A percentile compares a stretch with the other conserved stretches of the same genome.
Conservation (phyloP, 176 grass and related monocot genomes). For the Triticum aestivum region DNA sequence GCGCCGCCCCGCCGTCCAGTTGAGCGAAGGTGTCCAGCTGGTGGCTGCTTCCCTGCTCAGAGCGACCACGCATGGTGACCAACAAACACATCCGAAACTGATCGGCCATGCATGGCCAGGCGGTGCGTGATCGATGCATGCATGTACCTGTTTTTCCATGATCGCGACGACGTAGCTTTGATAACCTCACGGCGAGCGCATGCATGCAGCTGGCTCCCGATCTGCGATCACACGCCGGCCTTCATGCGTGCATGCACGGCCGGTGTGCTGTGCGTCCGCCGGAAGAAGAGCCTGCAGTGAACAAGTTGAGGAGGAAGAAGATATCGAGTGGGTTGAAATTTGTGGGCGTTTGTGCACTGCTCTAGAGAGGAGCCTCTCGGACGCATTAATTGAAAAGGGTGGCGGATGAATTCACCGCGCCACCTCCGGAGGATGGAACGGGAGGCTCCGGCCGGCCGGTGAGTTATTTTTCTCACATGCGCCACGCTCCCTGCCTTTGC, state of each 20-base stretch:
- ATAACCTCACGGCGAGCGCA: slow-evolving; percentile 42
- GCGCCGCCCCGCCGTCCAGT: slow-evolving; percentile 21
- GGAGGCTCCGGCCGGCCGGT: slow-evolving; percentile 44
- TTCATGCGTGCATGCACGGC: not conserved
- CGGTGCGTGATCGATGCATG: not conserved
- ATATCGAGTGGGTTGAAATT: not conserved
- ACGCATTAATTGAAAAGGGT: slow-evolving; percentile 24
- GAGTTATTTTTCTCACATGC: slow-evolving; percentile 88
- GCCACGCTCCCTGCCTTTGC: slow-evolving; percentile 48
- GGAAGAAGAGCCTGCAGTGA: not conserved
- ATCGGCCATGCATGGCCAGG: not conserved
- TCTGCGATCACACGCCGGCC: slow-evolving; percentile 18
- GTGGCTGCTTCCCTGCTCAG: not conserved
- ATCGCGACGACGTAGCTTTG: slow-evolving; percentile 6
- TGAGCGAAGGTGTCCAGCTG: slow-evolving; percentile 38
- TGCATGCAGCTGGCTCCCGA: not conserved
- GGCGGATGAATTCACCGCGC: slow-evolving; percentile 51
- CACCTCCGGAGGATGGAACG: not conserved
- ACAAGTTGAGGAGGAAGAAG: not conserved
- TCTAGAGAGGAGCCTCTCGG: slow-evolving; percentile 28
- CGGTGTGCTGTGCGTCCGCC: not conserved
- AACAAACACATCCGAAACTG: slow-evolving; percentile 4
- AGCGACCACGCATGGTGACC: not conserved
- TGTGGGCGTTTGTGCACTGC: not conserved
- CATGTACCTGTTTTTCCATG: slow-evolving; percentile 43